Conservation (phyloP, 208 protist genomes). For the Naegleria fowleri region DNA sequence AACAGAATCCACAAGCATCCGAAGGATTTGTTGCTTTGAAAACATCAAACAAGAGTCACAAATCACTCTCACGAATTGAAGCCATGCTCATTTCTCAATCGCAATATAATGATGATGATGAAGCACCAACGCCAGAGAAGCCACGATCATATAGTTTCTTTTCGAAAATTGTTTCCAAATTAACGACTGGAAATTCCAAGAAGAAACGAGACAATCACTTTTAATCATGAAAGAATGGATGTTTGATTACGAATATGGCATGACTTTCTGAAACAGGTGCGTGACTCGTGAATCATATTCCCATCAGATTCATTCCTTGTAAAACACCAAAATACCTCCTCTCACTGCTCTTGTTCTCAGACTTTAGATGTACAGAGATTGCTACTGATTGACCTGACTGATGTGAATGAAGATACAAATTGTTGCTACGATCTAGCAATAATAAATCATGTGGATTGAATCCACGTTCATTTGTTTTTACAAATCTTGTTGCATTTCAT, state of each 20-base stretch:
- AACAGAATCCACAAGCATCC: not conserved
- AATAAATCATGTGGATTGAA: not conserved
- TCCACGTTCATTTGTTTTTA: not conserved
- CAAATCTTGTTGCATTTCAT: conserved; percentile 6
- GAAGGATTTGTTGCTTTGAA: not conserved
- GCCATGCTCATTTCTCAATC: not conserved
- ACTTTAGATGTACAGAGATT: no score
- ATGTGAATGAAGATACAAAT: not conserved
- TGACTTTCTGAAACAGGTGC: no score
- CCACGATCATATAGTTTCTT: not conserved
- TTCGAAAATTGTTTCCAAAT: no score
- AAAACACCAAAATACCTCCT: no score
- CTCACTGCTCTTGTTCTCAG: no score
- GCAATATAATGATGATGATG: not conserved
- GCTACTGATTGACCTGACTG: not conserved
- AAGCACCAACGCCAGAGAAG: not conserved
- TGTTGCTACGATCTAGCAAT: not conserved
- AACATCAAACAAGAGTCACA: not conserved
- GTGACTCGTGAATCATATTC: no score
- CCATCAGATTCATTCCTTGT: no score
- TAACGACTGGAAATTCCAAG: not conserved
- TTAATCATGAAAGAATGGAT: not conserved
- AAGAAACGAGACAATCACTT: not conserved
- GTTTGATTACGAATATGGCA: no score
- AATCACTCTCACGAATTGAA: not conserved